Conservation (phyloP, 176 grass and related monocot genomes). For the Cenchrus purpureus region DNA sequence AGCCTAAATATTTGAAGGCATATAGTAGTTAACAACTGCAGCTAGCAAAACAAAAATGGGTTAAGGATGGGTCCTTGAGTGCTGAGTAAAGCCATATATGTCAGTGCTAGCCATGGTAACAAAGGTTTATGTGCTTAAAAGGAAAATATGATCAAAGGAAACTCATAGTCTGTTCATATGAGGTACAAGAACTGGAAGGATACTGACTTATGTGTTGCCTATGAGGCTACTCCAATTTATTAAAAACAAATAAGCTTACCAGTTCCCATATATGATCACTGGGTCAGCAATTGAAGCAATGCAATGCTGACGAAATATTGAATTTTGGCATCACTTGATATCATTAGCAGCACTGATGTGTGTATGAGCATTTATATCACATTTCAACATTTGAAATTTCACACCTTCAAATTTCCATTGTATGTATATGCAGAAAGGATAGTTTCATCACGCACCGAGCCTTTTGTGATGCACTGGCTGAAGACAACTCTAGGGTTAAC, state of each 20-base stretch:
- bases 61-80: neutral
- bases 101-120: neutral
- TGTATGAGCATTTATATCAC: neutral
- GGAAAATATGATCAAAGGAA: neutral
- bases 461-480: constrained; percentile 64
- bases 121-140: neutral
- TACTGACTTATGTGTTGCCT: constrained; percentile 3
- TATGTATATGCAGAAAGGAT: constrained; percentile 59
- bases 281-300: constrained; percentile 6
- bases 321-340: neutral
- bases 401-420: constrained; percentile 2
- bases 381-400: constrained; percentile 6
- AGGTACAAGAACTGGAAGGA: neutral
- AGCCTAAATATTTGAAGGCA: neutral
- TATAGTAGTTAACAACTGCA: neutral
- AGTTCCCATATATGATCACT: neutral
- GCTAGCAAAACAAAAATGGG: neutral
- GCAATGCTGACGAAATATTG: neutral
- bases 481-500: constrained; percentile 57
- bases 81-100: neutral
- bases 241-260: neutral
- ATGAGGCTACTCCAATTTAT: neutral
- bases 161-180: neutral
- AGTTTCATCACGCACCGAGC: constrained; percentile 74
- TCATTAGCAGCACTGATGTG: neutral